Base-by-base conservation (phyloP, 495 filamentous ascomycete species). In the Lepidopterella palustris region DNA sequence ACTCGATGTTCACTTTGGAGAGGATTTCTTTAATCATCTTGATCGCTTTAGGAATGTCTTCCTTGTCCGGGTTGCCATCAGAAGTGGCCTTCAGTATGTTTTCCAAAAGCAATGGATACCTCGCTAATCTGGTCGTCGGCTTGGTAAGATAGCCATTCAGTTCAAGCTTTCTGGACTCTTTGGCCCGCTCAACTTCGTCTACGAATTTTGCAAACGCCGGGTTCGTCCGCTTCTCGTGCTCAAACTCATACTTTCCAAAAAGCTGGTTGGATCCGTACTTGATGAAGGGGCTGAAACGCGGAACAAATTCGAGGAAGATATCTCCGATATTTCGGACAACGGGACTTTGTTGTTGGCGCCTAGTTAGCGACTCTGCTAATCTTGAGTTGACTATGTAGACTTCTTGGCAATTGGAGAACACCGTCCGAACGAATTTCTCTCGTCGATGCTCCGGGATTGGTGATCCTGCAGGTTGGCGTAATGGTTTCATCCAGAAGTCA, bases 81-180 rank as follows among this genome's bases (percentile, higher is more conserved):
- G 86, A 81, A 0, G 92, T 96, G 68, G 90, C 86, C 67, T 97
- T 97, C 48, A 88, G 66, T 24, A 97, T 87, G 53, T 89, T 89
- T 61, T 97, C 93, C n/a, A 99, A 78, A 3, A 99, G 79, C 29
- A 99, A 78, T 5, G 95, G 95, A 71, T 99, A 99, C 70, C 95
- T 82, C 35, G 95, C 95, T 66, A 99, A 77, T 78, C 95, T 82
- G 28, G 95, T 99, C 5, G 95, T 99, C 0, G 95, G 95, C 72
- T 99, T 99, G 1, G 95, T 99, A 47, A 99, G 77, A 69, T 99
- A 99, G 60, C 95, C 95, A 73, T 99, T 99, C 50, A 99, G 77
- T 73, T 99, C 95, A 29, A 99, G 77, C 75, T 99, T 99, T 42
- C 95, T 82, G 1, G 91, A 96, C 71, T 99, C 95, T 68, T 96